phyloP scores from a whole-genome alignment of 805 yeast genomes.

The Monosporozyma siamensis region DNA sequence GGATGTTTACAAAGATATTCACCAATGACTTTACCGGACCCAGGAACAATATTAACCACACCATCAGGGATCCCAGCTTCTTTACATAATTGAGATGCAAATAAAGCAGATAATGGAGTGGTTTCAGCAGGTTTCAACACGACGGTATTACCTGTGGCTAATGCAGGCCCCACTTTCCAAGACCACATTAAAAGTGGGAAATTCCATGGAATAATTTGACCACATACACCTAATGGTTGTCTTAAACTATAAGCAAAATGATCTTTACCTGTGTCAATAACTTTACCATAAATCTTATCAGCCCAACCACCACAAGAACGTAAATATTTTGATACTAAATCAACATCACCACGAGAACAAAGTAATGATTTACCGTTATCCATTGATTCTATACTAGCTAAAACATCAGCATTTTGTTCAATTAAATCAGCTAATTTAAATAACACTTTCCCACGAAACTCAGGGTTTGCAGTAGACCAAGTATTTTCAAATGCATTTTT shows the following conservation, averaged over 20 bases:
- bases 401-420: conserved; percentile 58
- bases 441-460: conserved; percentile 52
- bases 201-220: conserved; percentile 95
- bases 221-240: conserved; percentile 93
- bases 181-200: conserved; percentile 90
- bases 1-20: conserved; percentile 69
- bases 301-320: conserved; percentile 89
- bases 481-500: conserved; percentile 64
- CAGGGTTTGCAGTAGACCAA: conserved; percentile 68
- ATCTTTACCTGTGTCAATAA: conserved; percentile 62
- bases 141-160: conserved; percentile 82
- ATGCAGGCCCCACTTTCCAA: conserved; percentile 91
- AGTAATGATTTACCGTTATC: conserved; percentile 82
- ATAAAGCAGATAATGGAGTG: conserved; percentile 83
- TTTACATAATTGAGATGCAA: conserved; percentile 54
- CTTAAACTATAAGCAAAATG: conserved; percentile 73
- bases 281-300: conserved; percentile 72
- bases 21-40: conserved; percentile 81
- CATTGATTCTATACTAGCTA: conserved; percentile 74
- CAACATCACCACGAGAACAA: conserved; percentile 69
- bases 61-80: conserved; percentile 91
- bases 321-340: conserved; percentile 55
- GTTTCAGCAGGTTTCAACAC: conserved; percentile 88
- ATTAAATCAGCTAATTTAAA: conserved; percentile 67
- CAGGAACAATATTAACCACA: conserved; percentile 79